Conservation (phyloP, 2,329 filamentous ascomycete species). For the Venturia carpophila region DNA sequence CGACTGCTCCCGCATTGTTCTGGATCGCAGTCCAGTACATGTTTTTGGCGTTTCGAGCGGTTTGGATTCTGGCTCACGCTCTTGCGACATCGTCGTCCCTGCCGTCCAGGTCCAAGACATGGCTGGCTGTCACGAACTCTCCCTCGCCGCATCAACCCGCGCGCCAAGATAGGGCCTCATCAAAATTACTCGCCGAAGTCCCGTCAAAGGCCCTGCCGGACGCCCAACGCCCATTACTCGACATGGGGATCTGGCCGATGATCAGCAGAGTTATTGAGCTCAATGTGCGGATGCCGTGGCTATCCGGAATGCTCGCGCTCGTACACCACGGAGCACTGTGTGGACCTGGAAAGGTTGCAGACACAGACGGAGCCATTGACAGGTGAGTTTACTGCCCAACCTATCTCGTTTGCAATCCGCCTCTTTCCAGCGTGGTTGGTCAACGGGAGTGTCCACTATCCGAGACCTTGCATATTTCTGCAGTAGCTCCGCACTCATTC, state of each 20-base stretch:
- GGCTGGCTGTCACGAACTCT: constrained; percentile 20
- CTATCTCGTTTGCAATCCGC: constrained; percentile 23
- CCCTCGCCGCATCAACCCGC: constrained; percentile 2
- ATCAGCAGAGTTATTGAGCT: constrained; percentile 65
- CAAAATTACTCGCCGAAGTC: background rate
- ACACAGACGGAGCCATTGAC: constrained; percentile 71
- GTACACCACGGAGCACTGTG: constrained; percentile 64
- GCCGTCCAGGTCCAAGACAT: constrained; percentile 44
- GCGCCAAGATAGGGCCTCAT: constrained; percentile 8
- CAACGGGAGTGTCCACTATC: constrained; percentile 24
- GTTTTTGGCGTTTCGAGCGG: constrained; percentile 47
- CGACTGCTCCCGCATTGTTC: constrained; percentile 36
- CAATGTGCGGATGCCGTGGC: constrained; percentile 81
- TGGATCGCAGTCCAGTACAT: constrained; percentile 48
- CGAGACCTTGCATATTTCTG: constrained; percentile 14
- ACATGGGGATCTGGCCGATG: constrained; percentile 71
- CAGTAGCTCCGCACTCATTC: constrained; percentile 14
- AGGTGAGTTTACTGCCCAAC: constrained; percentile 61
- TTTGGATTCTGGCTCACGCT: constrained; percentile 59
- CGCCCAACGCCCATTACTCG: constrained; percentile 55
- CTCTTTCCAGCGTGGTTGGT: constrained; percentile 25
- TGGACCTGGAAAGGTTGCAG: constrained; percentile 68
- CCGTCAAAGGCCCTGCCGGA: constrained; percentile 22
- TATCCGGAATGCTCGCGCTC: constrained; percentile 66
- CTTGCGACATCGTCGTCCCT: constrained; percentile 61